Percentiles rank a stretch among this genome's conserved stretches.
Evolutionary conservation across 2,329 filamentous ascomycete genomes (phyloP).

Genomic region (Exophiala calicioides): DNA sequence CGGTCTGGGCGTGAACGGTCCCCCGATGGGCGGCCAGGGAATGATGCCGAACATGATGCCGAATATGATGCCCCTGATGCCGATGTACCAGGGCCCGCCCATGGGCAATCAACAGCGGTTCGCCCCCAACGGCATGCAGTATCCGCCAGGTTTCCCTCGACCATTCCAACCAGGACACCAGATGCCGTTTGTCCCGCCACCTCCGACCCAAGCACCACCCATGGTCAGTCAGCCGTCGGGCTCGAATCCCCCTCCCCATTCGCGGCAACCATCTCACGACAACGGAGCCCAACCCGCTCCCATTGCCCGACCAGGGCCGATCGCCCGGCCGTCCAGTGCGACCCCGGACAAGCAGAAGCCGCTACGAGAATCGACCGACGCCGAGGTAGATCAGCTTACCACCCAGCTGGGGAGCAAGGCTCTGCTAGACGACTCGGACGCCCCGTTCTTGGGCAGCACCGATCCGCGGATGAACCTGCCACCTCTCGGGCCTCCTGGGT

Average conservation of each 20-base stretch:
- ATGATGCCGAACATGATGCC: conserved; percentile 58
- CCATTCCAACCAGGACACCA: conserved; percentile 60
- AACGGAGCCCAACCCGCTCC: conserved; percentile 70
- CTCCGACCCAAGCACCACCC: conserved; percentile 38
- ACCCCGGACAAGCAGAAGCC: conserved; percentile 53
- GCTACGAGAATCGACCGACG: conserved; percentile 45
- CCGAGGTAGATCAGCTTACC: conserved; percentile 70
- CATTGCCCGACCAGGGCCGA: conserved; percentile 80
- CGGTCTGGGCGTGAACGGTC: conserved; percentile 60
- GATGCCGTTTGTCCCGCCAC: conserved; percentile 45
- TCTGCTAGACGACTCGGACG: conserved; percentile 73
- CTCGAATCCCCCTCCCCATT: conserved; percentile 60
- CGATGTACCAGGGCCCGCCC: conserved; percentile 52
- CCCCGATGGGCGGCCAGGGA: conserved; percentile 56
- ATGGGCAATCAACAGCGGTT: conserved; percentile 58
- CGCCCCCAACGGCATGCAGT: conserved; percentile 52
- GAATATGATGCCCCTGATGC: conserved; percentile 56
- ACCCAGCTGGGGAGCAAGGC: conserved; percentile 88
- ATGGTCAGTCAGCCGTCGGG: conserved; percentile 37
- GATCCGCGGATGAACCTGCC: conserved; percentile 41
- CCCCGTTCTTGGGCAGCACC: conserved; percentile 54
- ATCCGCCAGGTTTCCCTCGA: conserved; percentile 62
- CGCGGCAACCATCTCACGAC: conserved; percentile 70
- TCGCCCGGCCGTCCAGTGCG: conserved; percentile 79
- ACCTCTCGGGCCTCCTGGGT: conserved; percentile 55